Evolutionary conservation across 1,139 yeast species (phyloP).

Genomic region (Kluyveromyces sp.): DNA sequence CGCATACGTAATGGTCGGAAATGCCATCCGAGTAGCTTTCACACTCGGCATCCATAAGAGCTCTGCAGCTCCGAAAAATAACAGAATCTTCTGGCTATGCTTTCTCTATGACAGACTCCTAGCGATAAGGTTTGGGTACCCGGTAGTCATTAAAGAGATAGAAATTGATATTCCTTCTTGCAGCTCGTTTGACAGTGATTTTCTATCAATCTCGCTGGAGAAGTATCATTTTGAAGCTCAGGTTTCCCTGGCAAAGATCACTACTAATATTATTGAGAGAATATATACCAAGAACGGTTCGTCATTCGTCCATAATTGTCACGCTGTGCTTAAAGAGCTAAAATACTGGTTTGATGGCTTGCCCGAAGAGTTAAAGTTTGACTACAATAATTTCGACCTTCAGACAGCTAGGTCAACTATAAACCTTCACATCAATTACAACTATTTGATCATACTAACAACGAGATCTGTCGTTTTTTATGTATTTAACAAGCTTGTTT

Average conservation of each 20-base stretch:
- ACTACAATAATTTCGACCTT: slow-evolving; percentile 11
- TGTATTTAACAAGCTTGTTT: slow-evolving; percentile 14
- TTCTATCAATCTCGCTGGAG: slow-evolving; percentile 10
- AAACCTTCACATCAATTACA: slow-evolving; percentile 17
- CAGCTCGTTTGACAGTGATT: slow-evolving; percentile 2
- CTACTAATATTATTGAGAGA: slow-evolving; percentile 13
- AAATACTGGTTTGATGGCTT: slow-evolving; percentile 15
- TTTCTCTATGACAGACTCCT: slow-evolving; percentile 16
- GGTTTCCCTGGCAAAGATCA: slow-evolving; percentile 14
- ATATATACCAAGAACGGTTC: slow-evolving; percentile 15
- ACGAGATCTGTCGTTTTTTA: slow-evolving; percentile 17
- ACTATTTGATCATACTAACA: slow-evolving; percentile 16
- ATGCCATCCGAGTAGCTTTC: slow-evolving; percentile 14
- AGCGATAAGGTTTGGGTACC: slow-evolving; percentile 17
- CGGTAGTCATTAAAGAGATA: slow-evolving; percentile 14
- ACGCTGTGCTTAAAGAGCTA: slow-evolving; percentile 12
- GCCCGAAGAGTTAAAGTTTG: slow-evolving; percentile 11
- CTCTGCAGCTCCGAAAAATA: slow-evolving; percentile 8
- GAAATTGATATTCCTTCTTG: slow-evolving; percentile 14
- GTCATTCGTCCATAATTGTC: slow-evolving; percentile 16
- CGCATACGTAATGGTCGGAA: slow-evolving; percentile 15
- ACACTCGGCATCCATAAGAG: slow-evolving; percentile 13
- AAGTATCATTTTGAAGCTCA: slow-evolving; percentile 14
- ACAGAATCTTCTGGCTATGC: slow-evolving; percentile 17
- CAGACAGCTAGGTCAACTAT: slow-evolving; percentile 13